Evolutionary conservation across 306 rosid genomes (phyloP).

Genomic region (Quercus robur): DNA sequence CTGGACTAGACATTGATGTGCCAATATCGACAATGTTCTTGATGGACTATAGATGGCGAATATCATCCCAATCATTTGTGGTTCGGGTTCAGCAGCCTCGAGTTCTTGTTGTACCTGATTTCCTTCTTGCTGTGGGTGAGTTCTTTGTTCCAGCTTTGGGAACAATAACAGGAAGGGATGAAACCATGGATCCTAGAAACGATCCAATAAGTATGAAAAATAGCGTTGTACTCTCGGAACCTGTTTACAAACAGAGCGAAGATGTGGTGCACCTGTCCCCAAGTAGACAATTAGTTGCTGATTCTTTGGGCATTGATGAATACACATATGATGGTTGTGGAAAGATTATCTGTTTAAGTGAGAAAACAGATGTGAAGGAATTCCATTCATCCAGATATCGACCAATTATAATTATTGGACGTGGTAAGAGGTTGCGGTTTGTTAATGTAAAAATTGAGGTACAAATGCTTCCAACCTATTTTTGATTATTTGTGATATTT

Average conservation of each 20-base stretch:
- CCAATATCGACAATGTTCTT: conserved; percentile 85
- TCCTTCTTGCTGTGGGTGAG: conserved; percentile 91
- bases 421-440: conserved; percentile 84
- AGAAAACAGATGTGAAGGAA: conserved; percentile 64
- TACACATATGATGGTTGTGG: conserved; percentile 95
- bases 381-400: conserved; percentile 43
- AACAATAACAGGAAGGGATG: conserved; percentile 91
- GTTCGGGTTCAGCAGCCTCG: conserved; percentile 94
- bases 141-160: conserved; percentile 93
- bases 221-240: conserved; percentile 60
- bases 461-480: conserved; percentile 24
- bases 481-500: background rate
- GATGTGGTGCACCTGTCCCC: conserved; percentile 84
- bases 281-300: conserved; percentile 75
- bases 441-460: conserved; percentile 92
- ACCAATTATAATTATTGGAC: conserved; percentile 84
- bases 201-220: conserved; percentile 69
- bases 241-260: conserved; percentile 70
- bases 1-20: conserved; percentile 46
- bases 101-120: conserved; percentile 95
- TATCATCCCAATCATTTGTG: conserved; percentile 75
- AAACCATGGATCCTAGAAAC: conserved; percentile 76
- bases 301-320: conserved; percentile 67
- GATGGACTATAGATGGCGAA: conserved; percentile 91
- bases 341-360: conserved; percentile 61